A percentile compares a stretch with the other conserved stretches of the same genome.
phyloP scores from a whole-genome alignment of 225 moss, liverwort and hornwort species.

The Marchantia paleacea region DNA sequence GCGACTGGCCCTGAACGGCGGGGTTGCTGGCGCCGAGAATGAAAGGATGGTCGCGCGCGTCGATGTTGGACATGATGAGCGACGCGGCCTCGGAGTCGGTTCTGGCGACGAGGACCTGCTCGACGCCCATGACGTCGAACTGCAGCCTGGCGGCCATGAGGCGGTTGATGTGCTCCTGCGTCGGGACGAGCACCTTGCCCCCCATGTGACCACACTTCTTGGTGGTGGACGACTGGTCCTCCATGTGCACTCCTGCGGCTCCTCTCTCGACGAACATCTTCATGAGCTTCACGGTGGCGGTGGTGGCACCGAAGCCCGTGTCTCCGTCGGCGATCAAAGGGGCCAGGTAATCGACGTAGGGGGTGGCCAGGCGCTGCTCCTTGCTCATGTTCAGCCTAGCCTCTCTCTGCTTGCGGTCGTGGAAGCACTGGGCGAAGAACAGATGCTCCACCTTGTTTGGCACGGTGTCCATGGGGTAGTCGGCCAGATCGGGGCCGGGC shows the following conservation, averaged over 20 bases:
- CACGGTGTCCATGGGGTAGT: constrained; percentile 84
- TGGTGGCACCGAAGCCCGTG: constrained; percentile 76
- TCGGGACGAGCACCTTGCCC: constrained; percentile 71
- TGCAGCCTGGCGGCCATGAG: constrained; percentile 67
- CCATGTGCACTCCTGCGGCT: constrained; percentile 77
- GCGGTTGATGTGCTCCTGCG: constrained; percentile 78
- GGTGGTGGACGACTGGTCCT: constrained; percentile 72
- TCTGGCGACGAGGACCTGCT: constrained; percentile 64
- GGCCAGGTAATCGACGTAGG: constrained; percentile 60
- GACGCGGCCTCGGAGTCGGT: constrained; percentile 73
- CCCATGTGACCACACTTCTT: constrained; percentile 92
- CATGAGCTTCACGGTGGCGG: constrained; percentile 70
- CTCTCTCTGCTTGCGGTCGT: constrained; percentile 76
- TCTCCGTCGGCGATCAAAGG: constrained; percentile 76
- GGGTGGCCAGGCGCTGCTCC: constrained; percentile 30
- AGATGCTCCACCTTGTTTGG: constrained; percentile 87
- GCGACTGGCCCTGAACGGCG: constrained; percentile 49
- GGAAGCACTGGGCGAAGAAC: constrained; percentile 75
- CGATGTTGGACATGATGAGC: constrained; percentile 71
- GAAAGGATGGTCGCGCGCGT: constrained; percentile 64
- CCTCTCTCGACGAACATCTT: constrained; percentile 86
- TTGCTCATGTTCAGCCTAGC: constrained; percentile 44
- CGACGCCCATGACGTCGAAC: constrained; percentile 86
- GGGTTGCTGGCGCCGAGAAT: constrained; percentile 62
- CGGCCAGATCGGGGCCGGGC: constrained; percentile 80